Evolutionary conservation across 768 basidiomycete species (phyloP).

Genomic region (Gyrodon lividus): DNA sequence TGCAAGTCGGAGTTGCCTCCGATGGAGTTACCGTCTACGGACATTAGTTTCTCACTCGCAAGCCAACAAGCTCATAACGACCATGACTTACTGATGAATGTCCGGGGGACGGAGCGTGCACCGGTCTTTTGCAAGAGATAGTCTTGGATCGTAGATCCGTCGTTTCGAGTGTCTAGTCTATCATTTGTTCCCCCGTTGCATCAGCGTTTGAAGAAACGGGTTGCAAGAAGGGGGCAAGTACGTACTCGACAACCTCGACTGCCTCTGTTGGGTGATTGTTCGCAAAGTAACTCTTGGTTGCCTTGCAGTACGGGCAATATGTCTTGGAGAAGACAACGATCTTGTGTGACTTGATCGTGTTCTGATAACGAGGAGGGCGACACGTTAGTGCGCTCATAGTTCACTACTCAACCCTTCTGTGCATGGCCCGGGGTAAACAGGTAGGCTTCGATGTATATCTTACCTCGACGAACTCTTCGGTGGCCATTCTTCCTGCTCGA

Average conservation of each 20-base stretch:
- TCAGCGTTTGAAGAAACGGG: background rate
- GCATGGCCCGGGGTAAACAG: slow-evolving; percentile 38
- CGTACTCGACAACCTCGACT: slow-evolving; percentile 49
- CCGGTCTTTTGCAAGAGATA: slow-evolving; percentile 64
- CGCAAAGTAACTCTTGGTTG: slow-evolving; percentile 47
- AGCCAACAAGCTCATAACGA: background rate
- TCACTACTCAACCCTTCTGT: background rate
- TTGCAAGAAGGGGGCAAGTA: background rate
- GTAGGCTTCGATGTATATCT: slow-evolving; percentile 27
- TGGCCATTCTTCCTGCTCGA: slow-evolving; percentile 23
- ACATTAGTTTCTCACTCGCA: background rate
- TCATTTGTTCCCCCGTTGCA: background rate
- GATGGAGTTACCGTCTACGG: slow-evolving; percentile 17
- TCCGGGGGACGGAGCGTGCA: slow-evolving; percentile 72
- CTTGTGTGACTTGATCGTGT: slow-evolving; percentile 47
- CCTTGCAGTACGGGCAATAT: slow-evolving; percentile 51
- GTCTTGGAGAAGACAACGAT: slow-evolving; percentile 62
- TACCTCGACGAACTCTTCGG: slow-evolving; percentile 42
- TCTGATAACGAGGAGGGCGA: slow-evolving; percentile 42
- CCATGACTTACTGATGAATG: slow-evolving; percentile 61
- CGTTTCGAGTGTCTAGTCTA: slow-evolving; percentile 59
- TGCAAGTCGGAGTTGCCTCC: slow-evolving; percentile 25
- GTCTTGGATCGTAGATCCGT: slow-evolving; percentile 61
- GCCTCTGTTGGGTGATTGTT: slow-evolving; percentile 37
- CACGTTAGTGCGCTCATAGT: slow-evolving; percentile 25